A percentile compares a stretch with the other conserved stretches of the same genome.
phyloP scores from a whole-genome alignment of 139 green algal genomes.

The Nannochloris sp. region DNA sequence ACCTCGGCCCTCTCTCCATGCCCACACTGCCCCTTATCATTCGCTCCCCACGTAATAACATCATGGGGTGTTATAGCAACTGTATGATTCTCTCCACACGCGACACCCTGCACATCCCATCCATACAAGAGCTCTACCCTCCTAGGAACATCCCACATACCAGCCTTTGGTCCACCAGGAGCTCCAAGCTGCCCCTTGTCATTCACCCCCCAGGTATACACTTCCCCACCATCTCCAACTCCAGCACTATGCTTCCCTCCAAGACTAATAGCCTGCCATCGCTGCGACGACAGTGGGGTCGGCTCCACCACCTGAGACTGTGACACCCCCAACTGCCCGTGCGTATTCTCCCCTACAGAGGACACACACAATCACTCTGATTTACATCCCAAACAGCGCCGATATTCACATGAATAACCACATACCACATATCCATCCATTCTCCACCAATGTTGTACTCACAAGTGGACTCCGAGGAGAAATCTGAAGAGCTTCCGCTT shows the following conservation, averaged over 20 bases:
- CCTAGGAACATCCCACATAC: slow-evolving; percentile 35
- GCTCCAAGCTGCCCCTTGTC: slow-evolving; percentile 46
- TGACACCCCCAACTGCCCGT: slow-evolving; percentile 39
- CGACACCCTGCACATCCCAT: slow-evolving; percentile 39
- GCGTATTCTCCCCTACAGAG: slow-evolving; percentile 21
- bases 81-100: slow-evolving; percentile 59
- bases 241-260: slow-evolving; percentile 55
- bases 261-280: slow-evolving; percentile 63
- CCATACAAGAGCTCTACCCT: slow-evolving; percentile 48
- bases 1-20: slow-evolving; percentile 50
- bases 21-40: slow-evolving; percentile 70
- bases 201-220: slow-evolving; percentile 75
- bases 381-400: too few species aligned
- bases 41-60: slow-evolving; percentile 74
- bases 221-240: slow-evolving; percentile 43
- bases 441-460: slow-evolving; percentile 59
- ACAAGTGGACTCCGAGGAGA: slow-evolving; percentile 59
- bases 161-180: slow-evolving; percentile 23
- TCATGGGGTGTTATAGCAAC: slow-evolving; percentile 61
- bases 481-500: slow-evolving; percentile 26
- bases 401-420: too few species aligned
- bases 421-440: slow-evolving; percentile 74
- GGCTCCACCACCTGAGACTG: slow-evolving; percentile 29
- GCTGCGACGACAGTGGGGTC: slow-evolving; percentile 39
- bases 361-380: too few species aligned